Conservation (phyloP, 768 basidiomycete genomes). For the Lactarius tabidus region DNA sequence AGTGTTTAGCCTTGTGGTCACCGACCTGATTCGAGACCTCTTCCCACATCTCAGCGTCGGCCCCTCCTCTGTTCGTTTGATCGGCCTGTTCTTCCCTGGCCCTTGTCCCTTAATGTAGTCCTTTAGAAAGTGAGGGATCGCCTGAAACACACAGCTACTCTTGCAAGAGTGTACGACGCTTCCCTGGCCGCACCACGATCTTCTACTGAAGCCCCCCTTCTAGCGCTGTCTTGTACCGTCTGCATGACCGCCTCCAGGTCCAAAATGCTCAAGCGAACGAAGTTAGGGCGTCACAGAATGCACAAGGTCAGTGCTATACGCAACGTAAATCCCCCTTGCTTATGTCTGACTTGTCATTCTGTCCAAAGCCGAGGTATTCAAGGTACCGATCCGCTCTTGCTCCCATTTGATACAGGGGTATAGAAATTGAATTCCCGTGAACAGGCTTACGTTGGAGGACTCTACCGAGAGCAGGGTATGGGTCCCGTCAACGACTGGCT, state of each 20-base stretch:
- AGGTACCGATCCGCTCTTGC: conserved; percentile 2
- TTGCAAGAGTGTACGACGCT: conserved; percentile 8
- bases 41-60: conserved; percentile 15
- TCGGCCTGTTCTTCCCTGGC: not conserved
- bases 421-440: not conserved
- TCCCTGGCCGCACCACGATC: not conserved
- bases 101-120: not conserved
- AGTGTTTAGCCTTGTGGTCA: conserved; percentile 14
- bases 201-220: not conserved
- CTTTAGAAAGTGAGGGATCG: conserved; percentile 19
- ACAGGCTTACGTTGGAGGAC: conserved; percentile 19
- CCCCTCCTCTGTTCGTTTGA: conserved; percentile 16
- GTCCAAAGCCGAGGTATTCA: conserved; percentile 20
- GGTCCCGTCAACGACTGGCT: conserved; percentile 14
- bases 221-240: conserved; percentile 14
- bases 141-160: conserved; percentile 12
- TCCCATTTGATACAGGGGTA: not conserved
- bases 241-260: conserved; percentile 12
- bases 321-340: not conserved
- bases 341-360: not conserved
- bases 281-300: conserved; percentile 12
- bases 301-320: conserved; percentile 10
- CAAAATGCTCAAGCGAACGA: conserved; percentile 12
- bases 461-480: conserved; percentile 18
- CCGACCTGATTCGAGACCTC: conserved; percentile 13